Evolutionary conservation across 441 rosid species (phyloP).

Genomic region (Corymbia calophylla): DNA sequence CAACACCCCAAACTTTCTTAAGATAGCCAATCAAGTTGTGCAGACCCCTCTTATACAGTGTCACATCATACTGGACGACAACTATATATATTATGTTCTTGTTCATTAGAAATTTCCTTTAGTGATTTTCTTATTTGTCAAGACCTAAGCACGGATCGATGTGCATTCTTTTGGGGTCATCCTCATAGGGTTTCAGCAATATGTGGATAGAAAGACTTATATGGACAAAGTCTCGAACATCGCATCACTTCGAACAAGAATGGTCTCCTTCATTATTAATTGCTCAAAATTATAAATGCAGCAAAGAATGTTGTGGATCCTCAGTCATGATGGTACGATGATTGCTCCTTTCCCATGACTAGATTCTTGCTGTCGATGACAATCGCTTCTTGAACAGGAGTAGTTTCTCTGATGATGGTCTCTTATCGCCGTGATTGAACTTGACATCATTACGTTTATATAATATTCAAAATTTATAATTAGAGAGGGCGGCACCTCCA

Average conservation of each 20-base stretch:
- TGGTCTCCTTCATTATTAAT: not conserved
- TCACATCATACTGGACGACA: not conserved
- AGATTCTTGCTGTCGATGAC: not conserved
- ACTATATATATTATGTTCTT: not conserved
- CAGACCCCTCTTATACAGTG: not conserved
- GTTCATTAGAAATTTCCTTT: not conserved
- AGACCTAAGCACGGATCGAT: not conserved
- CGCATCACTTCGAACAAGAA: not conserved
- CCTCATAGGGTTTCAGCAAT: not conserved
- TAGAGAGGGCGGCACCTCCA: not conserved
- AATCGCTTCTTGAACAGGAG: not conserved
- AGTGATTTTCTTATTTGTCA: not conserved
- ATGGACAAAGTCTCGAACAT: not conserved
- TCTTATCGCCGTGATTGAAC: not conserved
- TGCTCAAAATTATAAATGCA: not conserved
- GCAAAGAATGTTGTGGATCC: not conserved
- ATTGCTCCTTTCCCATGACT: constrained; percentile 11
- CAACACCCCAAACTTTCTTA: not conserved
- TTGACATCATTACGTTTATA: not conserved
- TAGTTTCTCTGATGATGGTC: not conserved
- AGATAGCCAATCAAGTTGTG: not conserved
- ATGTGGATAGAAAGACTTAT: not conserved
- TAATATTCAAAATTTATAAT: not conserved
- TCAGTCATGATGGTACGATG: not conserved
- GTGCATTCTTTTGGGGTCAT: not conserved